A percentile compares a stretch with the other conserved stretches of the same genome.
Evolutionary conservation across 2,329 filamentous ascomycete genomes (phyloP).

Genomic region (Phoma herbarum): DNA sequence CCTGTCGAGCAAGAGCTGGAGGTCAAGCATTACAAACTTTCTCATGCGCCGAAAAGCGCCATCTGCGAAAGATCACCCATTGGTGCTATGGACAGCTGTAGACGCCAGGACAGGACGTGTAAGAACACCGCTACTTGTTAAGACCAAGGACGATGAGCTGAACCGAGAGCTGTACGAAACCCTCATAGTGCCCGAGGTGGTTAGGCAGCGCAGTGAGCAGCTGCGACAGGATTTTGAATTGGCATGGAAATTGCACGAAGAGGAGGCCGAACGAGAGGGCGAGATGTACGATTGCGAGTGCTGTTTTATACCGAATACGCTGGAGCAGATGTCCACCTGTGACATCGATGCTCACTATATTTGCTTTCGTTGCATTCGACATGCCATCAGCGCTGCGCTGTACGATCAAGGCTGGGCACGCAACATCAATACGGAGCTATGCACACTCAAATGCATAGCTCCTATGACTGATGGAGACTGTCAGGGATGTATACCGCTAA

Average conservation of each 20-base stretch:
- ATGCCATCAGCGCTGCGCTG: conserved; percentile 83
- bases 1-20: conserved; percentile 78
- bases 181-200: conserved; percentile 55
- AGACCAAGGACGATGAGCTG: conserved; percentile 68
- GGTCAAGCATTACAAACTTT: conserved; percentile 75
- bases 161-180: conserved; percentile 60
- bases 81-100: conserved; percentile 71
- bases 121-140: conserved; percentile 68
- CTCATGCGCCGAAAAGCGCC: conserved; percentile 70
- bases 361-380: conserved; percentile 83
- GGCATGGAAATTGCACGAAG: conserved; percentile 59
- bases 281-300: conserved; percentile 75
- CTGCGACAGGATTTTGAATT: conserved; percentile 51
- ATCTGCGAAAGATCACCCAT: conserved; percentile 64
- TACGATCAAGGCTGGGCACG: conserved; percentile 93
- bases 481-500: conserved; percentile 72
- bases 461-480: conserved; percentile 69
- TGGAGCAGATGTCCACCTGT: conserved; percentile 80
- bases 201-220: conserved; percentile 51
- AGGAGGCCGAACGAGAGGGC: conserved; percentile 57
- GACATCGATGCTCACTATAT: conserved; percentile 73
- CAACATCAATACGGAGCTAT: conserved; percentile 75
- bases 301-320: conserved; percentile 75
- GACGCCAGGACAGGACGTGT: conserved; percentile 60
- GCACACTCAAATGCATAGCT: conserved; percentile 84